Base-by-base conservation (phyloP, 2,329 filamentous ascomycete genomes). In the Penicillium verrucosum region DNA sequence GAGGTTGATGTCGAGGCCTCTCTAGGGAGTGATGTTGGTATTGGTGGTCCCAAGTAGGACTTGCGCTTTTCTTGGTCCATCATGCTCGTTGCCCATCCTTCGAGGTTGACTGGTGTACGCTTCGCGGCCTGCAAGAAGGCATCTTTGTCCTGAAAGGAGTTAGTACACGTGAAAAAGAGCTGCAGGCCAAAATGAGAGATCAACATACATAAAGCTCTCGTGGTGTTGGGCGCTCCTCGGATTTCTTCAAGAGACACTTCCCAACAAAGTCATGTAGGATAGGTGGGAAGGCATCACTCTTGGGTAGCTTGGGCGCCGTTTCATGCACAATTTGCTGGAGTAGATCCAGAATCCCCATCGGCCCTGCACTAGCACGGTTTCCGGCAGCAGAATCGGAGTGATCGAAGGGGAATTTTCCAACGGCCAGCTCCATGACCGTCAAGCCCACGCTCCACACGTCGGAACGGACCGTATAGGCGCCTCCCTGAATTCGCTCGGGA, bases 371-470 rank as follows among this genome's bases (percentile, higher is more conserved):
- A 49, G 86, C 85, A 57, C 85, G 81, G 57, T 84, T 83, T 52
- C 84, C 84, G 2, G 89, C 91, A 50, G 88, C 87, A 62, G 93
- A 89, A 56, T 95, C 90, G 66, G 85, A 90, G 12, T 87, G 82
- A 63, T 89, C 88, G 72, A 99, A 99, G 0, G 94, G 94, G 70
- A 99, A 99, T 70, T 95, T 92, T 63, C 94, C 94, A 70, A 99
- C 97, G 34, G 94, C 94, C 65, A 99, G 79, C 76, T 99, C 94
- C 92, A 99, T 97, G 60, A 99, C 86, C 0, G 88, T 89, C 64
- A 99, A 80, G 32, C 94, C 94, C 61, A 97, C 95, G 82, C 92
- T 97, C 94, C 94, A 99, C 4, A 99, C 94, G 73, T 99, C 94
- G 12, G 92, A 97, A 75, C 97, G 97, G 68, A 99, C 93, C 0